These are phyloP conservation scores for Celoporthe dispersa DNA, from an alignment of 2,329 filamentous ascomycete genomes.

Conservation along the genomic window DNA sequence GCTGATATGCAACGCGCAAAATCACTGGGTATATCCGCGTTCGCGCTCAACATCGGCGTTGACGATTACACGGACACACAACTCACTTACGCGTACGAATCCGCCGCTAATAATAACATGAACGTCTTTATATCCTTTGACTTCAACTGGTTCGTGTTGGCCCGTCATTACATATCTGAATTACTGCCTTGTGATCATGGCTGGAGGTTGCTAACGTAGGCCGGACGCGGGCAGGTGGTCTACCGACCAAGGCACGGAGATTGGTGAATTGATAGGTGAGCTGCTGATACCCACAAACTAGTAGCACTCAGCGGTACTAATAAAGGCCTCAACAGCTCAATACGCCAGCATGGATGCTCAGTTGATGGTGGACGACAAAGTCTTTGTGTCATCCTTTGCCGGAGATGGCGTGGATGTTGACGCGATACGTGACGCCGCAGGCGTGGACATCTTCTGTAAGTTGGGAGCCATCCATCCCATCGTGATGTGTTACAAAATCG, in stretches of 20 bases:
- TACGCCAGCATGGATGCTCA: constrained; percentile 51
- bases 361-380: constrained; percentile 52
- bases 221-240: constrained; percentile 48
- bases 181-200: neutral
- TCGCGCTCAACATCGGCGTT: constrained; percentile 38
- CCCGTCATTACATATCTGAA: neutral
- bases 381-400: constrained; percentile 59
- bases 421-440: constrained; percentile 47
- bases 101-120: constrained; percentile 51
- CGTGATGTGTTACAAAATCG: neutral
- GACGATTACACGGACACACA: constrained; percentile 51
- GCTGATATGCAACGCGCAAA: constrained; percentile 36
- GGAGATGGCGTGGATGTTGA: constrained; percentile 51
- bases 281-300: neutral
- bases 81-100: constrained; percentile 53
- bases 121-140: constrained; percentile 63
- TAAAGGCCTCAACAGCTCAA: constrained; percentile 35
- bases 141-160: constrained; percentile 52
- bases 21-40: constrained; percentile 37
- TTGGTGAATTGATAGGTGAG: constrained; percentile 47
- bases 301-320: neutral
- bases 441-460: constrained; percentile 48
- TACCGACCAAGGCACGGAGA: constrained; percentile 40
- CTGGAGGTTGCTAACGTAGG: neutral
- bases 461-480: no score